Base-by-base conservation (phyloP, 2,329 filamentous ascomycete genomes). In the Diaporthe ampelina region DNA sequence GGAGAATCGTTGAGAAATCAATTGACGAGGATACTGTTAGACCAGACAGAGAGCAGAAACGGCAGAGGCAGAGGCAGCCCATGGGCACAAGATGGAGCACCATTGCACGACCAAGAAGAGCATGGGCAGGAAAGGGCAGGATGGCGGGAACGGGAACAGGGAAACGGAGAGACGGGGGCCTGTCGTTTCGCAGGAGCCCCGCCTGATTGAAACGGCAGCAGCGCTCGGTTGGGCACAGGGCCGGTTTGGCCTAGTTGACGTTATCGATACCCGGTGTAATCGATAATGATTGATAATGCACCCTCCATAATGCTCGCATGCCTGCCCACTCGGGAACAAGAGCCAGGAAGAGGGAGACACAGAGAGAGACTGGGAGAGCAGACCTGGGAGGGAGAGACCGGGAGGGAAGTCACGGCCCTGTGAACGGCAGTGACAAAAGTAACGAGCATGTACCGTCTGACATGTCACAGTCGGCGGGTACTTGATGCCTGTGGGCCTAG, bases 141-240 rank as follows among this genome's bases (percentile, higher is more conserved):
- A 35, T 9, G 10, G n/a, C 59, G 45, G 45, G 24, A 37, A 68
- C 59, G 45, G 59, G 35, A 43, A 61, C 35, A 61, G 37, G 61
- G 43, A 50, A 48, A 65, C 61, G 32, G 48, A 68, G 63, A n/a
- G 24, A 68, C 63, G 32, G 63, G 48, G 48, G 32, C 63, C 63
- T 68, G 63, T 68, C 63, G 63, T 54, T 68, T 54, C 63, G 48
- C n/a, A 21, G 48, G 21, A 68, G 63, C 63, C 63, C 63, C 63
- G 63, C 63, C 63, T 40, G 48, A 68, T 68, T 68, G 63, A 68
- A 68, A 68, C 63, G 63, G 63, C 63, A 68, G 63, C 63, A 52
- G n/a, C 48, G 9, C 48, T 54, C 63, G 63, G 63, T 68, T 54
- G 63, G 50, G 48, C n/a, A 21, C 63, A 68, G 63, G 43, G 63